A percentile compares a stretch with the other conserved stretches of the same genome.
Conservation (phyloP, 2,329 filamentous ascomycete genomes). For the Ascochyta fabae region DNA sequence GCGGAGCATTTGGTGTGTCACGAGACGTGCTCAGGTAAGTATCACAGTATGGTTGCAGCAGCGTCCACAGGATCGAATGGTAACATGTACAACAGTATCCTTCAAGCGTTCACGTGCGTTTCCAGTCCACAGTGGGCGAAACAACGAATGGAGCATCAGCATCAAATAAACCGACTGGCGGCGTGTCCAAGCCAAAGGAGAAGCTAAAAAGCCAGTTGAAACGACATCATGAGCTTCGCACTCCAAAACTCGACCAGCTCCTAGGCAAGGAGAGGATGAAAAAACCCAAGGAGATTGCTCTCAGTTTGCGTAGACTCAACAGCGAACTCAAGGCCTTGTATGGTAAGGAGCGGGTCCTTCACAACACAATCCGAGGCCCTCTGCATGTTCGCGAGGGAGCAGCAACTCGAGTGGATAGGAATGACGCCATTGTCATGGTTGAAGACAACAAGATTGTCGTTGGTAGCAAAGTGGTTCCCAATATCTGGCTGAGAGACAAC, state of each 20-base stretch:
- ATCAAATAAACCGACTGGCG: not conserved
- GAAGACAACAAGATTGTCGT: constrained; percentile 13
- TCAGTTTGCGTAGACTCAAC: not conserved
- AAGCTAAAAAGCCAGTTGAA: not conserved
- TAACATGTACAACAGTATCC: not conserved
- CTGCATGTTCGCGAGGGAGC: not conserved
- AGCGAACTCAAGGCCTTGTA: not conserved
- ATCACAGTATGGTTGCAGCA: not conserved
- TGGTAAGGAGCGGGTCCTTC: not conserved
- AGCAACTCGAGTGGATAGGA: not conserved
- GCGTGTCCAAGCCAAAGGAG: not conserved
- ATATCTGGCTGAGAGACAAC: constrained; percentile 64
- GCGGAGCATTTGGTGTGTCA: constrained; percentile 13
- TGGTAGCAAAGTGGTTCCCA: constrained; percentile 15
- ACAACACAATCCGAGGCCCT: not conserved
- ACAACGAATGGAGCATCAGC: not conserved
- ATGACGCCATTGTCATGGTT: not conserved
- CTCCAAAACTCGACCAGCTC: not conserved
- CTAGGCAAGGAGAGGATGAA: not conserved
- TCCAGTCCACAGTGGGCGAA: constrained; percentile 5
- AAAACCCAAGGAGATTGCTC: not conserved
- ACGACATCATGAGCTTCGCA: not conserved
- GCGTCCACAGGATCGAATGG: not conserved
- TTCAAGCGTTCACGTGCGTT: not conserved
- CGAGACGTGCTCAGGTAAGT: constrained; percentile 8